These are phyloP conservation scores for Trametes sp. DNA, from an alignment of 1,284 basidiomycete species.

Conservation along the genomic window DNA sequence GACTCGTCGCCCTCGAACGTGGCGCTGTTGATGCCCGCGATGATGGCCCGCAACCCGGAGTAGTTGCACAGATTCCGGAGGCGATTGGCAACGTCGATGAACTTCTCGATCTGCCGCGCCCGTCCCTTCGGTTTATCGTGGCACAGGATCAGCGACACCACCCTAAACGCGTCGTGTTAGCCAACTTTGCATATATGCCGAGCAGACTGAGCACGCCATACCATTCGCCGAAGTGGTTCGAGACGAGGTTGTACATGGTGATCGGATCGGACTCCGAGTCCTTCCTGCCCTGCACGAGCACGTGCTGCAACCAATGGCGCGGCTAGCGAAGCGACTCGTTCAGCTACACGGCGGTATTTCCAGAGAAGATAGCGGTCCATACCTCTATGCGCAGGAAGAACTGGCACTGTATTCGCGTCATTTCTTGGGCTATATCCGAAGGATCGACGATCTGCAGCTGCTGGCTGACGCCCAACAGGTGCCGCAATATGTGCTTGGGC, in stretches of 20 bases:
- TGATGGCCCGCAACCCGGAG: conserved; percentile 79
- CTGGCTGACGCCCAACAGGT: conserved; percentile 61
- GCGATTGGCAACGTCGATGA: conserved; percentile 76
- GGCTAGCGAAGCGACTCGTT: conserved; percentile 54
- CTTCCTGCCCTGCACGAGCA: conserved; percentile 71
- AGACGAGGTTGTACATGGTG: conserved; percentile 69
- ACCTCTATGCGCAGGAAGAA: conserved; percentile 78
- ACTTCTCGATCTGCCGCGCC: conserved; percentile 78
- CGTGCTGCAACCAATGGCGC: conserved; percentile 81
- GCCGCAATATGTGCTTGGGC: conserved; percentile 66
- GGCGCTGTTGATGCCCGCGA: conserved; percentile 83
- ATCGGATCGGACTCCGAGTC: conserved; percentile 70
- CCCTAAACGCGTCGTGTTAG: conserved; percentile 47
- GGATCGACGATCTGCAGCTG: conserved; percentile 63
- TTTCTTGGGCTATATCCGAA: conserved; percentile 77
- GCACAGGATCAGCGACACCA: conserved; percentile 79
- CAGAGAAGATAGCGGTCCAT: conserved; percentile 28
- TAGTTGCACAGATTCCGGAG: conserved; percentile 80
- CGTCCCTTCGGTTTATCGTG: conserved; percentile 74
- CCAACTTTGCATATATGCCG: background rate
- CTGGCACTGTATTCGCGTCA: conserved; percentile 69
- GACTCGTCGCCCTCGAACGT: conserved; percentile 75
- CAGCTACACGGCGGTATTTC: background rate
- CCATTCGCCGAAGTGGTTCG: conserved; percentile 83
- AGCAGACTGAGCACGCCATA: conserved; percentile 42